phyloP scores from a whole-genome alignment of 2,329 filamentous ascomycete genomes.

The Talaromyces sp. region DNA sequence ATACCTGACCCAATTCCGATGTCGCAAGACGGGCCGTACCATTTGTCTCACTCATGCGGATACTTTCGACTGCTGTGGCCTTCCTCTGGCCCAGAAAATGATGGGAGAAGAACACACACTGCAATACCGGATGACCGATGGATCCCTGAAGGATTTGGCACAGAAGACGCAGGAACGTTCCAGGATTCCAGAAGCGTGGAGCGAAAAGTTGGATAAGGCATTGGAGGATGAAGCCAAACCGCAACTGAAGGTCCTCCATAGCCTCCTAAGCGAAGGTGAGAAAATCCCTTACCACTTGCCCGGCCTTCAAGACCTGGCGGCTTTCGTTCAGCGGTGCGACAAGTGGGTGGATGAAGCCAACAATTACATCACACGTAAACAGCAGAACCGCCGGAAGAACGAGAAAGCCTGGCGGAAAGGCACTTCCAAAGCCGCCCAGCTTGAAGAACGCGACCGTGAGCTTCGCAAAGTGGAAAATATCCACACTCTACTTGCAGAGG shows the following conservation, averaged over 20 bases:
- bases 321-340: constrained; percentile 93
- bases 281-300: constrained; percentile 87
- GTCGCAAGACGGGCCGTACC: constrained; percentile 71
- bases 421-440: constrained; percentile 66
- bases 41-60: constrained; percentile 80
- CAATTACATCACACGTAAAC: constrained; percentile 93
- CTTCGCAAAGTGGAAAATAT: constrained; percentile 86
- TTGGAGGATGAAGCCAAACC: constrained; percentile 80
- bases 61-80: constrained; percentile 71
- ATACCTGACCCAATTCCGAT: constrained; percentile 86
- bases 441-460: constrained; percentile 78
- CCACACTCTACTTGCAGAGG: constrained; percentile 72
- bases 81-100: constrained; percentile 60
- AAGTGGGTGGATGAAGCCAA: constrained; percentile 97
- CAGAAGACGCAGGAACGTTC: constrained; percentile 83
- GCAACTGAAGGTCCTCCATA: constrained; percentile 76
- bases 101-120: constrained; percentile 65
- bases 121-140: constrained; percentile 69
- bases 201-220: constrained; percentile 78
- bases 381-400: constrained; percentile 93
- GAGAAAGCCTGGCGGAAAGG: constrained; percentile 78
- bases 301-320: constrained; percentile 72
- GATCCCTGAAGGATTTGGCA: constrained; percentile 59
- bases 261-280: constrained; percentile 85
- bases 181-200: constrained; percentile 78